phyloP scores from a whole-genome alignment of 768 basidiomycete genomes.

The Auriscalpium orientale region DNA sequence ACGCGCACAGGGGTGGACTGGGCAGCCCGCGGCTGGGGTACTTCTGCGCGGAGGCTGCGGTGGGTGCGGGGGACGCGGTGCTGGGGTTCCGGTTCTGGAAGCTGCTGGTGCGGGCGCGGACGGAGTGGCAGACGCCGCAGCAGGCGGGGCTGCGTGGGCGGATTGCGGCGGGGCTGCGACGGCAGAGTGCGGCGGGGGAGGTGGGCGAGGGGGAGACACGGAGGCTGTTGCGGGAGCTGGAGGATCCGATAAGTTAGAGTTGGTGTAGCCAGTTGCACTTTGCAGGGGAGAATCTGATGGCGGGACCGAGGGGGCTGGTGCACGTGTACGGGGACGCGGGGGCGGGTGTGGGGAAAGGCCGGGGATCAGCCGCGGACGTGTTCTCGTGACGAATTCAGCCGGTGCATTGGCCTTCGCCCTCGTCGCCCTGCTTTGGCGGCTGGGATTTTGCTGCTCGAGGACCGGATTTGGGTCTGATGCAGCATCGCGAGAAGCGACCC shows the following conservation, averaged over 20 bases:
- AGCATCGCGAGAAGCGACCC: slow-evolving; percentile 14
- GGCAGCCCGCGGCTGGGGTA: slow-evolving; percentile 43
- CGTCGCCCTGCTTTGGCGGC: neutral
- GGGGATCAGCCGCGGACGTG: slow-evolving; percentile 11
- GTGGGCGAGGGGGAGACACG: slow-evolving; percentile 19
- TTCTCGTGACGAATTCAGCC: slow-evolving; percentile 7
- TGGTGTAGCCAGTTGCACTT: too few relatives aligned
- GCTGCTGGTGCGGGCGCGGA: slow-evolving; percentile 34
- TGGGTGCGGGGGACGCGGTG: slow-evolving; percentile 39
- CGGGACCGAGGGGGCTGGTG: neutral
- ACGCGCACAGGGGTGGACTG: slow-evolving; percentile 28
- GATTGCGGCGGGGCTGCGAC: slow-evolving; percentile 32
- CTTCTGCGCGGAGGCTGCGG: slow-evolving; percentile 41
- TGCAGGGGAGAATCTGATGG: neutral
- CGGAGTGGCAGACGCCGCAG: slow-evolving; percentile 41
- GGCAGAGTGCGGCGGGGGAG: slow-evolving; percentile 19
- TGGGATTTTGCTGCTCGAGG: slow-evolving; percentile 5
- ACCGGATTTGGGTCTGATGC: slow-evolving; percentile 18
- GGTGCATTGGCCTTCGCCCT: neutral
- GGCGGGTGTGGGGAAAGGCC: slow-evolving; percentile 3
- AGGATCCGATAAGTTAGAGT: neutral
- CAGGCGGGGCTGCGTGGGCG: slow-evolving; percentile 35
- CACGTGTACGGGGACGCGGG: slow-evolving; percentile 7
- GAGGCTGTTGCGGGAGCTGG: slow-evolving; percentile 28
- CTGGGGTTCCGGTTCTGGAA: slow-evolving; percentile 60